These are phyloP conservation scores for Prunus davidiana DNA, from an alignment of 306 rosid genomes.

Conservation along the genomic window DNA sequence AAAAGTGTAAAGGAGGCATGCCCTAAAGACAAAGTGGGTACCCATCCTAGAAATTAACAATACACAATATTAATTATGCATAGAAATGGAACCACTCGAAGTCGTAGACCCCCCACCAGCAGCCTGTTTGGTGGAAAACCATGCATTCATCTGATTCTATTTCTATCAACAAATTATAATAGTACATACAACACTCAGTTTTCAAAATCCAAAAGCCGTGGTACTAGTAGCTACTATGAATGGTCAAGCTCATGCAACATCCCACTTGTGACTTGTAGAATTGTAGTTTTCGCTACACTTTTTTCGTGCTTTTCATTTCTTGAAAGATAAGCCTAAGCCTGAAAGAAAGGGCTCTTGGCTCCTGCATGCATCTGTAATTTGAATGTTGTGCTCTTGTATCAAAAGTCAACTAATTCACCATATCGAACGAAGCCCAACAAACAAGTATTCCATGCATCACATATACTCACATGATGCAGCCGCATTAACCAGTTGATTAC, in stretches of 20 bases:
- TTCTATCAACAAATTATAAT: no score
- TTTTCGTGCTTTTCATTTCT: conserved; percentile 1
- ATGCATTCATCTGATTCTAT: no score
- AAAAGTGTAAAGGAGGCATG: no score
- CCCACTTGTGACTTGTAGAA: background rate
- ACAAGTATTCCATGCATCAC: conserved; percentile 1
- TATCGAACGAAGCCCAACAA: background rate
- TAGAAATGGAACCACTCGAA: conserved; percentile 33
- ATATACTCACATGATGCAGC: no score
- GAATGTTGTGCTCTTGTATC: background rate
- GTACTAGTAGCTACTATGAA: background rate
- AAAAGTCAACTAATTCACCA: conserved; percentile 9
- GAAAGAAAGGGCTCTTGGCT: conserved; percentile 1
- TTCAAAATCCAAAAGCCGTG: background rate
- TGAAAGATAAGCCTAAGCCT: conserved; percentile 4
- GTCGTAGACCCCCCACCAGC: conserved; percentile 38
- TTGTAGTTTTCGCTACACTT: conserved; percentile 11
- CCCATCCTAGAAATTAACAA: conserved; percentile 28
- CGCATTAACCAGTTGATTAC: no score
- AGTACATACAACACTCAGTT: background rate
- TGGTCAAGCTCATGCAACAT: background rate
- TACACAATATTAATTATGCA: background rate
- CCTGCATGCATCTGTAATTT: background rate
- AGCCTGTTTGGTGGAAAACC: conserved; percentile 47
- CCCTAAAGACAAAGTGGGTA: conserved; percentile 14